Base-by-base conservation (phyloP, 495 filamentous ascomycete species). In the Neohortaea acidophila region DNA sequence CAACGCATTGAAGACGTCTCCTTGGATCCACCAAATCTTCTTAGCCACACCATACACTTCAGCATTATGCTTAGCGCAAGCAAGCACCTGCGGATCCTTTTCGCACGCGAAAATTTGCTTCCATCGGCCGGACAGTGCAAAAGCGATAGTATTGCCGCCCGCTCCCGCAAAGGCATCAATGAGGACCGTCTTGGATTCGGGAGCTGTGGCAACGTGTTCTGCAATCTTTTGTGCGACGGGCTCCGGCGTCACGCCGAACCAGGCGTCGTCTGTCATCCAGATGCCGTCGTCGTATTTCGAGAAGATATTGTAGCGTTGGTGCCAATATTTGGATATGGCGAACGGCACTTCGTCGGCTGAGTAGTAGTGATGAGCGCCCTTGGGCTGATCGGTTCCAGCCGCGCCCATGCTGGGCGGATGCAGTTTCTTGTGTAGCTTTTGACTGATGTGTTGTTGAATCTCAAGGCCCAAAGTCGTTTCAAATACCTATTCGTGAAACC, bases 111-210 rank as follows among this genome's bases (percentile, higher is more conserved):
- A 82, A 32, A 97, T 69, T 33, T 70, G 75, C 21, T 72, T 66
- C 78, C 84, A 96, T 35, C 72, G 68, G 8, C 68, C 70, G 2
- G 77, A 77, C 6, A 72, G 64, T 11, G 89, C 89, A 51, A 96
- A 92, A 21, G 85, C 83, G 44, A 97, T 97, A n/a, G 77, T 69
- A 54, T 97, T 96, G 35, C 86, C 89, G 12, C 89, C 89, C 7
- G 84, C 83, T 21, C 89, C 89, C 17, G 75, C 79, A 62, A 97
- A 96, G 13, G 78, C 70, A 55, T 97, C 89, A 29, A 97, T 71
- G 21, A 96, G 48, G 38, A 75, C 62, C 2, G 54, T 66, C 36
- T 68, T 58, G 47, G 69, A 55, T 38, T 63, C 44, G 48, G 82
- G 63, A 36, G 65, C 53, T 25, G 62, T 51, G 14, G 69, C 59